Percentiles rank a stretch among this genome's conserved stretches.
These are phyloP conservation scores for Gynostemma pentaphyllum DNA, from an alignment of 306 rosid species.

Conservation along the genomic window DNA sequence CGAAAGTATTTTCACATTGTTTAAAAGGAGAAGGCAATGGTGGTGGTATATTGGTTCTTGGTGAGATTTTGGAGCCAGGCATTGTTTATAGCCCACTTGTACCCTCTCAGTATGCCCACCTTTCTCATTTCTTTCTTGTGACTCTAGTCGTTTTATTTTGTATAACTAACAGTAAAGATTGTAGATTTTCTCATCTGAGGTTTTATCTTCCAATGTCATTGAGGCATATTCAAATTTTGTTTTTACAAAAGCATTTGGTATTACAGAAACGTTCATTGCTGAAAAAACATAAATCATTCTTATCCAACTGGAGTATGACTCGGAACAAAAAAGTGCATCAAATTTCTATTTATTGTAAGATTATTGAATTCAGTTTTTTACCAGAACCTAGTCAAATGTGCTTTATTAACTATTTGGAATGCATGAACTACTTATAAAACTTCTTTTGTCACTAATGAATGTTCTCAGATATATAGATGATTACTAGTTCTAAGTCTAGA, in stretches of 20 bases:
- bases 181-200: not conserved
- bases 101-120: slow-evolving; percentile 80
- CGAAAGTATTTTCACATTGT: slow-evolving; percentile 88
- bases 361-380: not conserved
- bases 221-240: not conserved
- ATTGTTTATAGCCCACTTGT: slow-evolving; percentile 90
- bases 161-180: not conserved
- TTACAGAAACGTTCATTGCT: not conserved
- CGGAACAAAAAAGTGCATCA: not conserved
- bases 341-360: not conserved
- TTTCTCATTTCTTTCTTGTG: not conserved
- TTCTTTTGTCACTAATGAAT: not conserved
- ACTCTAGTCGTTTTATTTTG: not conserved
- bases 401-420: not conserved
- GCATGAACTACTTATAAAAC: not conserved
- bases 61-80: slow-evolving; percentile 90
- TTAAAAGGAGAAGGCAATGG: slow-evolving; percentile 83
- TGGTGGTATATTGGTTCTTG: slow-evolving; percentile 95
- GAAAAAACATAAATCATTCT: not conserved
- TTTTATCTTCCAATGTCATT: not conserved
- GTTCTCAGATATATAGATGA: not conserved
- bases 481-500: not conserved
- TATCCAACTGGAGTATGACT: not conserved
- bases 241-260: not conserved
- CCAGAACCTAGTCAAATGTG: not conserved